Base-by-base conservation (phyloP, 2,329 filamentous ascomycete species). In the Lachnellula cervina region DNA sequence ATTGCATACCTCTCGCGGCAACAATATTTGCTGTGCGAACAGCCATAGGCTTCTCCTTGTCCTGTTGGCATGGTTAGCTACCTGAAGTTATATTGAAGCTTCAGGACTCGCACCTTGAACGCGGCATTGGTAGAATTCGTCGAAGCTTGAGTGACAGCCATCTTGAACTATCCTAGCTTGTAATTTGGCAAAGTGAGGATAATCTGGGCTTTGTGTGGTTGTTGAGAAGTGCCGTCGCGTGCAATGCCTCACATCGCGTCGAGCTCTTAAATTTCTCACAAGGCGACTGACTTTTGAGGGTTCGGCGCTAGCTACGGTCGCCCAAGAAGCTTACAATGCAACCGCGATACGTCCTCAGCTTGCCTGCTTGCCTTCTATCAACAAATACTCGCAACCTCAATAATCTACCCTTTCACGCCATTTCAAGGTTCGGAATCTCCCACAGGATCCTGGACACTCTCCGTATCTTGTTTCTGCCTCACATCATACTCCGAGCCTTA, bases 21-120 rank as follows among this genome's bases (percentile, higher is more conserved):
- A 96, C 88, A 75, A 99, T 97, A 77, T 99, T 99, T 70, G 90
- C 89, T 63, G 89, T 92, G 67, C 94, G 88, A 64, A 99, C 94
- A 64, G 94, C 94, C 80, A 94, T 87, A 66, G 94, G 94, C 90
- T 99, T 99, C 80, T 97, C 94, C 84, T 97, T 99, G 71, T 87
- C 83, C 84, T 87, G 65, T 50, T 65, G 51, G 63, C 50, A 45
- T 34, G 14, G 54, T 69, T 66, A 69, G 64, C 59, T 60, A 55
- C 55, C 48, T 54, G 40, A 60, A 59, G 43, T 52, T 46, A 49
- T 49, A 61, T 57, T 56, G 45, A 56, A 60, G 56, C 55, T 63
- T 44, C 44, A 51, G 55, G 42, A 47, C 25, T 32, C 70, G 54
- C 68, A 84, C 83, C 74, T 84, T 87, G 78, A 89, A 89, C 62